Evolutionary conservation across 768 basidiomycete genomes (phyloP).

Genomic region (Panellus pusillus): DNA sequence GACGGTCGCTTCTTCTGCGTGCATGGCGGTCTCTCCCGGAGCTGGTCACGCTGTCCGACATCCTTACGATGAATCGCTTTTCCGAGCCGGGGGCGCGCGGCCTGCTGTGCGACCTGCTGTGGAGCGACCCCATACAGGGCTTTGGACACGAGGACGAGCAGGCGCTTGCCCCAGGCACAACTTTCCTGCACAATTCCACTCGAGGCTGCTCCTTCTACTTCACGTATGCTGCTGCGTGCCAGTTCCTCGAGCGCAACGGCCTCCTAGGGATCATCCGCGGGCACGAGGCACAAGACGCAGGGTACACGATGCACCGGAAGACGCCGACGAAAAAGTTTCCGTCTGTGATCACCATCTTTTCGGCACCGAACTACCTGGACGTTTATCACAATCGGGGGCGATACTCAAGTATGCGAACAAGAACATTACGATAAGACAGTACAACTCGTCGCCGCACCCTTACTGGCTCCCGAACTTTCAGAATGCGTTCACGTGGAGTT

Average conservation of each 20-base stretch:
- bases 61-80: conserved; percentile 86
- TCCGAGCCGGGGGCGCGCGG: conserved; percentile 92
- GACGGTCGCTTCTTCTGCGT: conserved; percentile 97
- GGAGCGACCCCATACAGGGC: conserved; percentile 91
- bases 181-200: conserved; percentile 77
- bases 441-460: conserved; percentile 77
- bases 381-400: conserved; percentile 95
- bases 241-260: conserved; percentile 90
- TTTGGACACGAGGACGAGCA: conserved; percentile 82
- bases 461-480: conserved; percentile 98
- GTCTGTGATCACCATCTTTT: conserved; percentile 96
- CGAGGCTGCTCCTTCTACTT: conserved; percentile 92
- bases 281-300: conserved; percentile 95
- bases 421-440: conserved; percentile 93
- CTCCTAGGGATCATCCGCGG: conserved; percentile 93
- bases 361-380: conserved; percentile 95
- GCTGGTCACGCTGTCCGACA: conserved; percentile 74
- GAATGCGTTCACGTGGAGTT: conserved; percentile 97
- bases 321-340: conserved; percentile 95
- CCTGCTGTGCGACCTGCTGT: conserved; percentile 90
- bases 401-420: conserved; percentile 97
- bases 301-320: conserved; percentile 93
- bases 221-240: conserved; percentile 90
- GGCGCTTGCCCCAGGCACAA: conserved; percentile 55
- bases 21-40: conserved; percentile 95